Conservation (phyloP, 2,329 filamentous ascomycete species). For the Lecanicillium sp. region DNA sequence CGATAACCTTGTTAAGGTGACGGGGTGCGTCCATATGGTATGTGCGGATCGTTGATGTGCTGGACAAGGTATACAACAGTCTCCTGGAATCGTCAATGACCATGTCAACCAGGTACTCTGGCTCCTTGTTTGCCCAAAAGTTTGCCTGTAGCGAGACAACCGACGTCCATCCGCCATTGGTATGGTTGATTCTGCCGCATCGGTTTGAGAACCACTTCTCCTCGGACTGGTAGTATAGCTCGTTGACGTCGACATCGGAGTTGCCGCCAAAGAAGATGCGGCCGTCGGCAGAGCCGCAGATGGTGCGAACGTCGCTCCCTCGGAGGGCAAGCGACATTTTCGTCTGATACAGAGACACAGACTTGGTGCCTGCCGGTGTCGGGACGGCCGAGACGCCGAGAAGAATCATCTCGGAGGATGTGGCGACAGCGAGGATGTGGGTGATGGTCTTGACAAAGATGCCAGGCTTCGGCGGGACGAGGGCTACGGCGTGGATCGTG, state of each 20-base stretch:
- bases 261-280: constrained; percentile 88
- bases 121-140: constrained; percentile 42
- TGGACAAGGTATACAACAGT: constrained; percentile 86
- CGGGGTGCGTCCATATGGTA: constrained; percentile 72
- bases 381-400: constrained; percentile 71
- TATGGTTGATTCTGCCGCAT: constrained; percentile 85
- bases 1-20: constrained; percentile 55
- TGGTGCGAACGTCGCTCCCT: constrained; percentile 67
- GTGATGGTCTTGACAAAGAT: constrained; percentile 85
- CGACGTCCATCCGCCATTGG: constrained; percentile 62
- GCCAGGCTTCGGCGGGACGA: constrained; percentile 75
- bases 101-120: constrained; percentile 68
- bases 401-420: constrained; percentile 73
- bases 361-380: constrained; percentile 60
- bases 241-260: constrained; percentile 79
- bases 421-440: constrained; percentile 83
- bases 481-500: constrained; percentile 83
- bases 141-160: constrained; percentile 46
- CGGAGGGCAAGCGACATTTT: constrained; percentile 73
- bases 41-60: constrained; percentile 78
- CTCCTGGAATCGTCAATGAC: constrained; percentile 82
- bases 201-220: constrained; percentile 93
- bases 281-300: constrained; percentile 75
- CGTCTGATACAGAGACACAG: constrained; percentile 78
- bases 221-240: constrained; percentile 93